A percentile compares a stretch with the other conserved stretches of the same genome.
Evolutionary conservation across 257 asterid species (phyloP).

Genomic region (Solanum dulcamara): DNA sequence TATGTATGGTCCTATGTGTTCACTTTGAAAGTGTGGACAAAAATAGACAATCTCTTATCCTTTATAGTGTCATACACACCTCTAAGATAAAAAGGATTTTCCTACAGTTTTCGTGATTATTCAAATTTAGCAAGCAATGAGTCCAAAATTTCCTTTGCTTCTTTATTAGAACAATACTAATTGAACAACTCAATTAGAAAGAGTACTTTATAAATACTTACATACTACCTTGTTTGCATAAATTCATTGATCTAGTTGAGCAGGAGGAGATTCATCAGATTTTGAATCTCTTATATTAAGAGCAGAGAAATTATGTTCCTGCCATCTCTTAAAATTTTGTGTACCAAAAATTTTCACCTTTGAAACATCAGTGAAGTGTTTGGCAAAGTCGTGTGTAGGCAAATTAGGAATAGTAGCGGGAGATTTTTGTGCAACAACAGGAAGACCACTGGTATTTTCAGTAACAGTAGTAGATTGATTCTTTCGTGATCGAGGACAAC

Average conservation of each 20-base stretch:
- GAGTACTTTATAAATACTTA: background rate
- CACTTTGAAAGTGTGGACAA: background rate
- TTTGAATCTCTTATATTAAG: background rate
- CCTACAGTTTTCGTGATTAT: background rate
- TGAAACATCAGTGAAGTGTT: background rate
- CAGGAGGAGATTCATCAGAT: background rate
- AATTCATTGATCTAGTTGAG: background rate
- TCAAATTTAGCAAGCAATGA: background rate
- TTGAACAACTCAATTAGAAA: background rate
- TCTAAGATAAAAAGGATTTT: background rate
- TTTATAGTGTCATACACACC: background rate
- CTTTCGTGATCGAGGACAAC: background rate
- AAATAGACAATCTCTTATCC: background rate
- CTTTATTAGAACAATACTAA: background rate
- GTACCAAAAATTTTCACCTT: background rate
- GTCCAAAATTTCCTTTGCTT: background rate
- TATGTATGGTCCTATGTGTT: background rate
- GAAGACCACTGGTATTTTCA: background rate
- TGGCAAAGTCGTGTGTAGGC: background rate
- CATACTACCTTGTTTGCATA: background rate
- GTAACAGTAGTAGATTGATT: background rate
- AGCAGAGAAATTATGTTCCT: background rate
- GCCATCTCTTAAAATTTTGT: background rate
- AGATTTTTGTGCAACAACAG: background rate
- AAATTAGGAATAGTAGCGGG: background rate